Base-by-base conservation (phyloP, 2,329 filamentous ascomycete genomes). In the Cladosporium sp. region DNA sequence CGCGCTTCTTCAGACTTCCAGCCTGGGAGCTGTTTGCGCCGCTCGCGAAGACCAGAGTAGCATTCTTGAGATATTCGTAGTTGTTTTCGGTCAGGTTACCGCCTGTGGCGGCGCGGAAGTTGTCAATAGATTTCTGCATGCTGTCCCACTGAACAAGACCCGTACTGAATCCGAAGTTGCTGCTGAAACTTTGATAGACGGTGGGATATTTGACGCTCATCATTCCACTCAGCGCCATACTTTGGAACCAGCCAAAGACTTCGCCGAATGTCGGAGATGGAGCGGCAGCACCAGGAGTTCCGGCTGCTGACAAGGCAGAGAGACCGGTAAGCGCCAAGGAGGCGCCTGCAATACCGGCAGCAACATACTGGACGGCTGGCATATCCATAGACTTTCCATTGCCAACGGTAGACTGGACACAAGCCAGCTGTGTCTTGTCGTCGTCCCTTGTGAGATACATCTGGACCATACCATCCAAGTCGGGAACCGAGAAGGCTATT, bases 211-310 rank as follows among this genome's bases (percentile, higher is more conserved):
- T 81, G 60, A 94, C 91, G 53, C 88, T 94, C 67, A 95, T 78
- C 93, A 97, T 97, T 57, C 93, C 91, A 69, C 93, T 96, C 75
- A 93, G 86, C 22, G 93, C 90, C 77, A 97, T 86, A 43, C 86
- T 85, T 70, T 97, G 91, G 69, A 97, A 95, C 81, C 88, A 94
- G 54, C 85, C 83, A 58, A 95, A 79, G 41, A 94, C 83, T 63
- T 96, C 88, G 38, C 78, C 78, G 66, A 97, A 96, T 47, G 85
- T 88, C 20, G 93, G 93, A 59, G 88, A 93, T 35, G 84, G 75
- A 9, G 85, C 78, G 2, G 82, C 76, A 11, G 77, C 75, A 12
- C 84, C 86, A 15, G 74, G 68, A 30, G 73, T 73, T 30, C 78
- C 78, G 9, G 78, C 79, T 25, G 90, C 86, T 16, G 85, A 69